Conservation (phyloP, 1,284 basidiomycete genomes). For the Macrocystidia cucumis region DNA sequence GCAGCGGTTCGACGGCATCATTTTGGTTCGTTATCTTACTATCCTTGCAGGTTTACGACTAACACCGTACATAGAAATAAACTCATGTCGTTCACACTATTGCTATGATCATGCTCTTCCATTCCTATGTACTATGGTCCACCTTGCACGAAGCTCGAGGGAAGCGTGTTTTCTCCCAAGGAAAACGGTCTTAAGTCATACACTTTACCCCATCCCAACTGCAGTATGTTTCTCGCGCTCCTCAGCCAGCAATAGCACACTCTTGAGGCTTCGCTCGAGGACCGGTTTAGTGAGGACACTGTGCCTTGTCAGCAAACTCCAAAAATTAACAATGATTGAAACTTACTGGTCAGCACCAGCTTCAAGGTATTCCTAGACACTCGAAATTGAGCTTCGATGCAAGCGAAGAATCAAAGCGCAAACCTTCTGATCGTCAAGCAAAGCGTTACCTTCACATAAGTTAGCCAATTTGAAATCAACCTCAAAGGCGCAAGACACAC, state of each 20-base stretch:
- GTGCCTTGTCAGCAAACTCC: not conserved
- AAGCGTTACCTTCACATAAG: conserved; percentile 45
- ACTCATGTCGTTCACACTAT: no score
- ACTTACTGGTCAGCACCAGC: conserved; percentile 59
- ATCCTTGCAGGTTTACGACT: no score
- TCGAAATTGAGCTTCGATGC: not conserved
- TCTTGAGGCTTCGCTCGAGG: conserved; percentile 32
- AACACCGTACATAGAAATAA: conserved; percentile 37
- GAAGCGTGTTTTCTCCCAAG: no score
- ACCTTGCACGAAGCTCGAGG: conserved; percentile 8
- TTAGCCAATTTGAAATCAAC: not conserved
- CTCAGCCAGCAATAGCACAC: conserved; percentile 30
- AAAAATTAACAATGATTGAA: not conserved
- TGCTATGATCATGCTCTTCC: no score
- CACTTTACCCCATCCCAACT: conserved; percentile 1
- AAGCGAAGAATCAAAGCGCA: not conserved
- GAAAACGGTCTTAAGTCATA: no score
- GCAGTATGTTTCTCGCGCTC: conserved; percentile 17
- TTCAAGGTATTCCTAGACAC: conserved; percentile 42
- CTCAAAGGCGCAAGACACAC: conserved; percentile 21
- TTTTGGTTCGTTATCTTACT: conserved; percentile 74
- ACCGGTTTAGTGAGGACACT: conserved; percentile 46
- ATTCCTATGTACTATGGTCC: conserved; percentile 13
- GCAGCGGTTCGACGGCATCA: conserved; percentile 97
- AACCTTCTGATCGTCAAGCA: conserved; percentile 48